These are phyloP conservation scores for Claviceps citrina DNA, from an alignment of 2,329 filamentous ascomycete genomes.

Conservation along the genomic window DNA sequence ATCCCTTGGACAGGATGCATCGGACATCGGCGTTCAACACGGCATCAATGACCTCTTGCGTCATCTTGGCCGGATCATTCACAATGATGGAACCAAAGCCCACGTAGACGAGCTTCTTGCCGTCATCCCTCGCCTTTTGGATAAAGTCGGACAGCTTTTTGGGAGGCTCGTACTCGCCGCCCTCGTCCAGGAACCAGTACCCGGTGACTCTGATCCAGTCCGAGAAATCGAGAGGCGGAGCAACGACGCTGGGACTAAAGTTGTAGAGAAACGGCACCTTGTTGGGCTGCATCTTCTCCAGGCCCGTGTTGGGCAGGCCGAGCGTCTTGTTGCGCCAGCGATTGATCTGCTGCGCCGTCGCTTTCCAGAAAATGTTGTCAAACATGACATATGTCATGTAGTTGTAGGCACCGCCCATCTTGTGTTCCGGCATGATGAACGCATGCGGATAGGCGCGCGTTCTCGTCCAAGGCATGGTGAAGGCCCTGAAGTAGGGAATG, in stretches of 20 bases:
- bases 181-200: slow-evolving; percentile 93
- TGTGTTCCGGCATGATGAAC: slow-evolving; percentile 81
- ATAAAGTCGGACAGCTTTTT: slow-evolving; percentile 69
- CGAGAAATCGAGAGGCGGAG: slow-evolving; percentile 83
- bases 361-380: slow-evolving; percentile 92
- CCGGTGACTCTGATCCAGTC: slow-evolving; percentile 97
- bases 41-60: slow-evolving; percentile 81
- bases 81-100: slow-evolving; percentile 96
- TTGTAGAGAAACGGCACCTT: slow-evolving; percentile 98
- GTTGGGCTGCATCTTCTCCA: slow-evolving; percentile 88
- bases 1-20: slow-evolving; percentile 90
- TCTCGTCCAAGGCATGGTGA: slow-evolving; percentile 97
- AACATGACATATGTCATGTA: slow-evolving; percentile 93
- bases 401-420: slow-evolving; percentile 91
- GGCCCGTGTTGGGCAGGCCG: slow-evolving; percentile 60
- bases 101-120: slow-evolving; percentile 89
- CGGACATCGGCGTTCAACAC: slow-evolving; percentile 83
- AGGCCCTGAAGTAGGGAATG: slow-evolving; percentile 92
- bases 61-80: slow-evolving; percentile 73
- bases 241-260: slow-evolving; percentile 87
- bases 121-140: slow-evolving; percentile 59
- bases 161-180: slow-evolving; percentile 53
- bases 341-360: slow-evolving; percentile 82
- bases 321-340: slow-evolving; percentile 75
- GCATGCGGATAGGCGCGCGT: slow-evolving; percentile 93